Base-by-base conservation (phyloP, 345 rosid genomes). In the Abelmoschus esculentus region DNA sequence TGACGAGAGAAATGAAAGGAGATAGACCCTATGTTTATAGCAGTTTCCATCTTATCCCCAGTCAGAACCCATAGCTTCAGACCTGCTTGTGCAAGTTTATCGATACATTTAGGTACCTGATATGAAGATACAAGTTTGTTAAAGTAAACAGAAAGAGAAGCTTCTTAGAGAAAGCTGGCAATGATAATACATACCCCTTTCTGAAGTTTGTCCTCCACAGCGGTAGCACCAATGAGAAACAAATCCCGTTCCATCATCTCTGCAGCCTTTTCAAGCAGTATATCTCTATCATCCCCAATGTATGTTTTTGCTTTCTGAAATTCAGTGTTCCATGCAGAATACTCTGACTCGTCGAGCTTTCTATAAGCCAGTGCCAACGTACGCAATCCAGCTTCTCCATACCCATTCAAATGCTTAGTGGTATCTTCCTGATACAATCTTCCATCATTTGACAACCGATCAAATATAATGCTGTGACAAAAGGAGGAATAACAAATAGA, bases 1-100 rank as follows among this genome's bases (percentile, higher is more conserved):
- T 4, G n/a, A 56, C 4, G 58, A 65, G 72, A 75, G 67, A 57
- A 54, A 49, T 50, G 18, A 26, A 22, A 63, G 55, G 50, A 46
- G 50, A 79, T 90, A 70, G 57, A 95, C 99, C 99, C 99, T 55
- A 91, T 95, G 77, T 95, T 95, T 74, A 95, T 91, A 68, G 99
- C 99, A 60, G 99, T 95, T 87, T 95, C 99, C 99, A 95, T 91
- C 75, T 95, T 95, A 78, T 95, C 99, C 71, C 99, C 99, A 15
- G 99, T 95, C 79, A 95, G 72, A 79, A 95, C 97, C 99, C 99
- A 95, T 67, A 95, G 47, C 82, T 91, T 95, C 74, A 95, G 88
- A 56, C 97, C 97, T 76, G 97, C 99, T 84, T 90, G 97, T 22
- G 97, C 97, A 66, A 95, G 96, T 75, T 91, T 90, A 77, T 93